Evolutionary conservation across 2,329 filamentous ascomycete genomes (phyloP), one percentile per base, ranked within the genome.

Genomic region (Elsinoe necatrix): DNA sequence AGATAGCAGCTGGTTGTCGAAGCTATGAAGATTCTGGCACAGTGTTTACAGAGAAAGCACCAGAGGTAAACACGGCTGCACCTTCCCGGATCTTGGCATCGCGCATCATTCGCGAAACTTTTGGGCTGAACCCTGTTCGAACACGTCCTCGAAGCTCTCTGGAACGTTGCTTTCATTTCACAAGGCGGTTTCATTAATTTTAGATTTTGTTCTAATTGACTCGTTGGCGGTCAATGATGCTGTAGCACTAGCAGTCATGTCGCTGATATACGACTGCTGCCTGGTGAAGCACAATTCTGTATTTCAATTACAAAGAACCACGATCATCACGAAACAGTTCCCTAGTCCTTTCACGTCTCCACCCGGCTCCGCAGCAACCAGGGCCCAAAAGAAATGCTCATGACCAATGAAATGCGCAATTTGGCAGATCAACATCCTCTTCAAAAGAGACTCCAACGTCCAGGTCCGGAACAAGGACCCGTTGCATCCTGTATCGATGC

Each of bases 41-140:
- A 47, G 41, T 45, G 52, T 45, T 55, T 42, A 45, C 35, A 25
- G 20, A 45, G 41, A 45, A 45, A 45, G 41, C 41, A 45, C 31
- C 35, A 43, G 11, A 55, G 52, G 54, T 56, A 56, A 47, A 56
- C 39, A 56, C 54, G 29, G 21, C n/a, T 18, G 48, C 48, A 52
- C 48, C 48, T 52, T 35, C 48, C 45, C 31, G 31, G 48, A 34
- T 20, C 48, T 52, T 52, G 48, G 48, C 48, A 52, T 35, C 48
- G 48, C 48, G 48, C 25, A 51, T 35, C 25, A 51, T 23, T 25
- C 47, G 47, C 47, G 16, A 37, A 52, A 29, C 47, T 51, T 41
- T 45, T 45, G 41, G 20, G 12, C 41, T 6, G 41, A 45, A 45
- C 41, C 41, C 41, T 45, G 41, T 45, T 18, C 41, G 41, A 45